Evolutionary conservation across 331 rosid genomes (phyloP).

Genomic region (Dryas integrifolia): DNA sequence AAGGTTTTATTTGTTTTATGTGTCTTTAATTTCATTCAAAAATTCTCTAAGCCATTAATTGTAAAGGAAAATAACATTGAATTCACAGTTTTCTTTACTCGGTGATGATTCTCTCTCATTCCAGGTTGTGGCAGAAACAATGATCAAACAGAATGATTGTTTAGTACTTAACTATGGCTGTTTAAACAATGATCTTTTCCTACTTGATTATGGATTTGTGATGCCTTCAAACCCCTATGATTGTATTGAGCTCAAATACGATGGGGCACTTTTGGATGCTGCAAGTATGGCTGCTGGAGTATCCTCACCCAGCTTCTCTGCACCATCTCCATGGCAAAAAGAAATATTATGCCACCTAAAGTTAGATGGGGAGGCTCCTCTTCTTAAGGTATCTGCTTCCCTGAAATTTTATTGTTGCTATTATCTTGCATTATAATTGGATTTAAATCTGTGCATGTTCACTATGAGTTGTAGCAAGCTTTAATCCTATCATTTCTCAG

Average conservation of each 20-base stretch:
- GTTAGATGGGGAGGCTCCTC: conserved; percentile 68
- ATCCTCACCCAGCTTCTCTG: conserved; percentile 63
- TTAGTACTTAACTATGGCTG: conserved; percentile 71
- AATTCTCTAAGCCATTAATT: neutral
- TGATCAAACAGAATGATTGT: conserved; percentile 57
- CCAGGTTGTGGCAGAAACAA: conserved; percentile 86
- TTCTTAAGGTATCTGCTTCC: conserved; percentile 61
- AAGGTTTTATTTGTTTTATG: conserved; percentile 42
- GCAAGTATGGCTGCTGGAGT: conserved; percentile 89
- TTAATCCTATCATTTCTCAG: neutral
- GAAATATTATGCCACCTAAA: conserved; percentile 58
- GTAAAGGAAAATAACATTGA: neutral
- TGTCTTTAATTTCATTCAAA: conserved; percentile 9
- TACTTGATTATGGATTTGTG: conserved; percentile 90
- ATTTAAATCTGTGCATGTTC: neutral
- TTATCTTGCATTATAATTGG: neutral
- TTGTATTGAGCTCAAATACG: conserved; percentile 77
- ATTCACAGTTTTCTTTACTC: conserved; percentile 8
- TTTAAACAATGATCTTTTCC: conserved; percentile 76
- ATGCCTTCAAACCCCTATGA: conserved; percentile 72
- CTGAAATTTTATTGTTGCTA: neutral
- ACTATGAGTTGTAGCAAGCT: neutral
- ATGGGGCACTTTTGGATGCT: conserved; percentile 84
- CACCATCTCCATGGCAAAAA: conserved; percentile 81
- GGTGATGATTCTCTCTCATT: conserved; percentile 20